These are phyloP conservation scores for Schwanniomyces etchellsii DNA, from an alignment of 1,139 yeast genomes.

Conservation along the genomic window DNA sequence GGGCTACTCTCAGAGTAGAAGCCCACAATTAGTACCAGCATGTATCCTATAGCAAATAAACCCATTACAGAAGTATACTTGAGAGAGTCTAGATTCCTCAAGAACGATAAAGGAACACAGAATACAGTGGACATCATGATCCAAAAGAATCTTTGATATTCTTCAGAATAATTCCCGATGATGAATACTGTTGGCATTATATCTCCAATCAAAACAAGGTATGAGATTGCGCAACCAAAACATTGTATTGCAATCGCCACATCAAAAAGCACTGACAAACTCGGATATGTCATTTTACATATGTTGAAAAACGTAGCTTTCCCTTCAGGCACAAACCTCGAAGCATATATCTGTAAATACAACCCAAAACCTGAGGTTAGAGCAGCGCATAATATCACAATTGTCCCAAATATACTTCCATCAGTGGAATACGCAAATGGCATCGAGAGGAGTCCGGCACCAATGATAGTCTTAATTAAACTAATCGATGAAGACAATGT, in stretches of 20 bases:
- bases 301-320: constrained; percentile 83
- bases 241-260: constrained; percentile 84
- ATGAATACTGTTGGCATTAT: constrained; percentile 37
- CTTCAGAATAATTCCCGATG: constrained; percentile 9
- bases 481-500: constrained; percentile 50
- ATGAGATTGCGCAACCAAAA: constrained; percentile 43
- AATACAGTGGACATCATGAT: constrained; percentile 26
- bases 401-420: constrained; percentile 66
- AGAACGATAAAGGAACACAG: constrained; percentile 38
- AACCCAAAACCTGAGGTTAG: constrained; percentile 75
- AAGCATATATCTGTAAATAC: constrained; percentile 68
- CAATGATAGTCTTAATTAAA: constrained; percentile 67
- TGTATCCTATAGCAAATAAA: constrained; percentile 34
- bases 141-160: constrained; percentile 28
- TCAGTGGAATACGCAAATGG: constrained; percentile 88
- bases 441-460: constrained; percentile 92
- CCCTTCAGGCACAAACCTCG: constrained; percentile 64
- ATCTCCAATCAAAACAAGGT: constrained; percentile 42
- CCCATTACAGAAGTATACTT: constrained; percentile 41
- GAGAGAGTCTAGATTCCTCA: constrained; percentile 40
- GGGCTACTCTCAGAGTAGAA: constrained; percentile 30
- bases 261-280: constrained; percentile 77
- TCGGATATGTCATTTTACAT: constrained; percentile 80
- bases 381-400: constrained; percentile 68
- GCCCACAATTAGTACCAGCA: constrained; percentile 30